These are phyloP conservation scores for Auricularia sp. DNA, from an alignment of 768 basidiomycete genomes.

Conservation along the genomic window DNA sequence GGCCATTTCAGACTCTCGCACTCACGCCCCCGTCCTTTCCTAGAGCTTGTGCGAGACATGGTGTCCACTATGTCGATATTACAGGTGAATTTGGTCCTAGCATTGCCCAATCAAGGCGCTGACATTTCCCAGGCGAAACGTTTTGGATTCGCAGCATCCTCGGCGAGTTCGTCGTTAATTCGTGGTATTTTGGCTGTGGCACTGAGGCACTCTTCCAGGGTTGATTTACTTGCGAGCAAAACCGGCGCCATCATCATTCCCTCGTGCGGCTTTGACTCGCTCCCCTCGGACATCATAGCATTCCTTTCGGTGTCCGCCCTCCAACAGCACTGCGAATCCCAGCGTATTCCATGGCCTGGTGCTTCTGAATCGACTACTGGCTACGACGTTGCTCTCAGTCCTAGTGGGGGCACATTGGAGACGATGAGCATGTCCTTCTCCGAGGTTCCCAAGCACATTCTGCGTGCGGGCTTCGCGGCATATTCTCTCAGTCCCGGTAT, in stretches of 20 bases:
- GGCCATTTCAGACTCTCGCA: neutral
- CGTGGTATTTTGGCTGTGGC: neutral
- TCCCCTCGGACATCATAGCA: conserved; percentile 63
- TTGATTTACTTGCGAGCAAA: conserved; percentile 61
- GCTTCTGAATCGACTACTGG: conserved; percentile 45
- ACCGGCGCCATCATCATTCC: conserved; percentile 71
- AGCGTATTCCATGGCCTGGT: conserved; percentile 17
- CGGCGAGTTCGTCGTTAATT: conserved; percentile 26
- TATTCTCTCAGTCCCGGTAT: conserved; percentile 38
- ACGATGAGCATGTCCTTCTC: conserved; percentile 11
- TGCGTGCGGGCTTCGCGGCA: conserved; percentile 21
- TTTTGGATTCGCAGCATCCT: conserved; percentile 60
- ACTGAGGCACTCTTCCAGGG: conserved; percentile 29
- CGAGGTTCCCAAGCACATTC: conserved; percentile 22
- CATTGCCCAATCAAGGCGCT: neutral
- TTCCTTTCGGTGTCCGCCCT: conserved; percentile 64
- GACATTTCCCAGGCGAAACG: conserved; percentile 37
- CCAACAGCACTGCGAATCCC: conserved; percentile 29
- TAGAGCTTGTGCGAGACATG: conserved; percentile 63
- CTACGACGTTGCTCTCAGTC: conserved; percentile 17
- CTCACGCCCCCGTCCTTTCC: too few species aligned
- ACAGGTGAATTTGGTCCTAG: conserved; percentile 26
- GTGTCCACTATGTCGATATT: conserved; percentile 80
- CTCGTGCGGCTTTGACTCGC: conserved; percentile 66
- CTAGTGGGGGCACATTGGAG: conserved; percentile 46